Percentiles rank a stretch among this genome's conserved stretches.
These are phyloP conservation scores for Leishmania tropica DNA, from an alignment of 208 protist species.

Conservation along the genomic window DNA sequence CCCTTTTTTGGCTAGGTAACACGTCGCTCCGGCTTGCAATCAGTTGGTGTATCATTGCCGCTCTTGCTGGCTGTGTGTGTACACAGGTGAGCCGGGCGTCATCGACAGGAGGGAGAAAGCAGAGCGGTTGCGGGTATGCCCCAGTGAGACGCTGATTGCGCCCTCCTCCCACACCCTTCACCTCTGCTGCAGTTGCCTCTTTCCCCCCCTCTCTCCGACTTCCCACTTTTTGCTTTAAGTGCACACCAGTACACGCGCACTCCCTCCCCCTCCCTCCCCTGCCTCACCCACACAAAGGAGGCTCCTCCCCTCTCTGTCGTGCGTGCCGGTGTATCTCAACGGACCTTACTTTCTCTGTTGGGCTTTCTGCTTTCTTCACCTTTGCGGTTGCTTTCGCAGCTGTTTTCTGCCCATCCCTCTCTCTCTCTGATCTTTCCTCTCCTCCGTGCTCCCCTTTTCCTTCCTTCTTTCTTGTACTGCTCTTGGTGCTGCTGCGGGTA, in stretches of 20 bases:
- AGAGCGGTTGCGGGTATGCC: neutral
- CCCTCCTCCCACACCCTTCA: neutral
- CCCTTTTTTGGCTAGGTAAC: neutral
- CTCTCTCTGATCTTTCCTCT: neutral
- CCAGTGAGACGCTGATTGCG: neutral
- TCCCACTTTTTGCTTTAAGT: neutral
- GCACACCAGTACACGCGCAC: neutral
- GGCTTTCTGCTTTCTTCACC: neutral
- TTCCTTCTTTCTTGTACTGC: neutral
- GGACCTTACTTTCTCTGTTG: neutral
- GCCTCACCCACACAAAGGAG: neutral
- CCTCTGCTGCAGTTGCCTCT: neutral
- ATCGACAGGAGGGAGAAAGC: conserved; percentile 2
- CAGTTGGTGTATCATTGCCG: neutral
- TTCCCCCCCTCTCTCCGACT: neutral
- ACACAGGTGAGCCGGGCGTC: too few species aligned
- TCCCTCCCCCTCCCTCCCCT: too few species aligned
- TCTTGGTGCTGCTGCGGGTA: neutral
- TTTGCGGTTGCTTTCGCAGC: conserved; percentile 10
- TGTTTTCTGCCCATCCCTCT: conserved; percentile 5
- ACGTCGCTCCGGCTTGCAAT: neutral
- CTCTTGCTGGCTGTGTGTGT: neutral
- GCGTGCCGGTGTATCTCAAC: neutral
- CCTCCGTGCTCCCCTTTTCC: neutral
- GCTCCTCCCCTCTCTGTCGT: neutral